Evolutionary conservation across 495 filamentous ascomycete species (phyloP), one percentile per base, ranked within the genome.

Genomic region (Amniculicola lignicola): DNA sequence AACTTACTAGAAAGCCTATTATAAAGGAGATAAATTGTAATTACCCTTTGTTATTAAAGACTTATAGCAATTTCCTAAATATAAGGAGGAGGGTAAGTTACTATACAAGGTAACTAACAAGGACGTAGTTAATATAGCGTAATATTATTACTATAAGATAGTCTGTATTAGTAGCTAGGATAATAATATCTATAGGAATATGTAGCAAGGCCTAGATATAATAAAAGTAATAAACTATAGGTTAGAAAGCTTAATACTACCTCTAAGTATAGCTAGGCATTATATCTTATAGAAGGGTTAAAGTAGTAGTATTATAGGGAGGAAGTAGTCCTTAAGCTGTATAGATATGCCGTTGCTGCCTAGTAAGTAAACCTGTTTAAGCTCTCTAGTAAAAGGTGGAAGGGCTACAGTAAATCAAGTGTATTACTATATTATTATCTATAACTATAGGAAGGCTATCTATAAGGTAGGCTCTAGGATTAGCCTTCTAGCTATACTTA

Each of bases 121-220:
- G 61, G 64, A 54, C 6, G 71, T 75, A 5, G 54, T 67, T 5
- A 72, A 75, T 42, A 56, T 77, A n/a, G 69, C 70, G 19, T 53
- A 70, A 58, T 67, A 77, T 52, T 75, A 77, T 60, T 53, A 75
- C 57, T 65, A 76, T 58, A 67, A 75, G 58, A 77, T 72, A n/a
- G 70, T 76, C 29, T 55, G 57, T n/a, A 59, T 75, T 9, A 21
- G 46, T 46, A 62, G 64, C 2, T 25, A 41, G 18, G 19, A 49
- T 24, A 71, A 77, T 49, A 64, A 76, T 36, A 53, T 76, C 39
- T 62, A 47, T 53, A 53, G 44, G 40, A 71, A 67, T 51, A 54
- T 74, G 29, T 63, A 69, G 16, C 54, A 42, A 51, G 68, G 67
- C 14, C 52, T 75, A 25, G 67, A 74, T 53, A 63, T 70, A 33